phyloP scores from a whole-genome alignment of 139 green algal genomes.

The Micromonas pusilla region DNA sequence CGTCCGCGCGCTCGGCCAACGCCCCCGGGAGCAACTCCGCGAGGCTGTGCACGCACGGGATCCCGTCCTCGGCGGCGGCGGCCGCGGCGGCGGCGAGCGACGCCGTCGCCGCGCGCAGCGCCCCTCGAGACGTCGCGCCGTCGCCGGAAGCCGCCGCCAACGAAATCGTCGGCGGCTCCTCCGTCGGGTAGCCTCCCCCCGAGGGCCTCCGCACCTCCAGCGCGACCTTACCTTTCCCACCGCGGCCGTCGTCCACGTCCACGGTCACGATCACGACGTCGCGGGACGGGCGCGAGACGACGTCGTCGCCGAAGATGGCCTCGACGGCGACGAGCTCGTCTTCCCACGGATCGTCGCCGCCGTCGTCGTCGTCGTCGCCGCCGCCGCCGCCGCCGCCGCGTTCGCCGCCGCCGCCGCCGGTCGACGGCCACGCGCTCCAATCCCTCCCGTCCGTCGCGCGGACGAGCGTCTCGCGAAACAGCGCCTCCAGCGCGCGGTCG shows the following conservation, averaged over 20 bases:
- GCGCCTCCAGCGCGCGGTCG: not conserved
- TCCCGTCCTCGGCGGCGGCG: too few relatives aligned
- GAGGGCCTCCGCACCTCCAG: not conserved
- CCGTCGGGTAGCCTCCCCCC: not conserved
- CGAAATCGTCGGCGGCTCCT: not conserved
- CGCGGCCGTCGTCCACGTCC: too few relatives aligned
- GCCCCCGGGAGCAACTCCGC: too few relatives aligned
- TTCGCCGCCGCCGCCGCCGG: too few relatives aligned
- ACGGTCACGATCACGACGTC: not conserved
- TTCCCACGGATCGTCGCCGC: too few relatives aligned
- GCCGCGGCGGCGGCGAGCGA: too few relatives aligned
- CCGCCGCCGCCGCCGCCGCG: not conserved
- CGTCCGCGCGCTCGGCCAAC: too few relatives aligned
- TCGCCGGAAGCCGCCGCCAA: too few relatives aligned
- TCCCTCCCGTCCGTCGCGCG: not conserved
- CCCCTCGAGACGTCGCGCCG: too few relatives aligned
- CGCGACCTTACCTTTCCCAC: too few relatives aligned
- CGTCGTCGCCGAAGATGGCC: slow-evolving; percentile 18
- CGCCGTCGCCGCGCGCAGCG: too few relatives aligned
- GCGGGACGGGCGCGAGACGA: not conserved
- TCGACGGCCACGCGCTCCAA: not conserved
- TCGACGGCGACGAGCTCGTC: slow-evolving; percentile 15
- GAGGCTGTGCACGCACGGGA: too few relatives aligned
- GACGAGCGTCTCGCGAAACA: not conserved
- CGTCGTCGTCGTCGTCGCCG: not conserved